Evolutionary conservation across 805 yeast species (phyloP).

Genomic region (Metschnikowia orientalis): DNA sequence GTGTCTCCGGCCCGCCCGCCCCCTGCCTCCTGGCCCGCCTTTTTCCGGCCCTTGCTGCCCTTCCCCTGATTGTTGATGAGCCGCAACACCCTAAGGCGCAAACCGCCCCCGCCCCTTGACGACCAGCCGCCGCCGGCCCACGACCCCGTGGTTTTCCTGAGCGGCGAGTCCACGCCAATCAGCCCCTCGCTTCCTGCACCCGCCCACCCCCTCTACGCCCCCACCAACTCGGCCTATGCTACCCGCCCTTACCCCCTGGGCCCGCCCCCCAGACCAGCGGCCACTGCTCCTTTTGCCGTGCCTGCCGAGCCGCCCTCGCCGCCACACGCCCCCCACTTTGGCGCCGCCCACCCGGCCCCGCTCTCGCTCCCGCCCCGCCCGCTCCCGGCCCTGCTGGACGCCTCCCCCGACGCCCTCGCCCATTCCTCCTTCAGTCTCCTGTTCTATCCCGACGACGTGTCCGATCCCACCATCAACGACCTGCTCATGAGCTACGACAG

Average conservation of each 20-base stretch:
- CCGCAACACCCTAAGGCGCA: slow-evolving; percentile 8
- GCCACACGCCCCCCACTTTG: background rate
- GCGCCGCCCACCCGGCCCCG: background rate
- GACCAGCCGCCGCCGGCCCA: too few species aligned
- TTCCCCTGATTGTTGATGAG: background rate
- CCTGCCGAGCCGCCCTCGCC: background rate
- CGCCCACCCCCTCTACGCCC: background rate
- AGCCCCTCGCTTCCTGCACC: background rate
- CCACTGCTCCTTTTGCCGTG: too few species aligned
- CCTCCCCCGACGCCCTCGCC: too few species aligned
- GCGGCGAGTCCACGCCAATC: too few species aligned
- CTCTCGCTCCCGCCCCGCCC: background rate
- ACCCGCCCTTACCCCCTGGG: background rate
- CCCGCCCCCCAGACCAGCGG: too few species aligned
- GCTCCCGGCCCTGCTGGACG: background rate
- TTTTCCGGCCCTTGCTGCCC: background rate
- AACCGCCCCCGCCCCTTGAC: slow-evolving; percentile 17
- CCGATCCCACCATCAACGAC: background rate
- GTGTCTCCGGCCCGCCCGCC: background rate
- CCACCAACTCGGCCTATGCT: background rate
- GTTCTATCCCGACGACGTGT: slow-evolving; percentile 1
- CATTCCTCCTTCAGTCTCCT: too few species aligned
- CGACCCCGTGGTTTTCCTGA: too few species aligned
- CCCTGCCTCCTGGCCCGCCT: background rate
- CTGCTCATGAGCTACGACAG: slow-evolving; percentile 18